Evolutionary conservation across 148 eudicot genomes (phyloP).

Genomic region (Diospyros kaki): DNA sequence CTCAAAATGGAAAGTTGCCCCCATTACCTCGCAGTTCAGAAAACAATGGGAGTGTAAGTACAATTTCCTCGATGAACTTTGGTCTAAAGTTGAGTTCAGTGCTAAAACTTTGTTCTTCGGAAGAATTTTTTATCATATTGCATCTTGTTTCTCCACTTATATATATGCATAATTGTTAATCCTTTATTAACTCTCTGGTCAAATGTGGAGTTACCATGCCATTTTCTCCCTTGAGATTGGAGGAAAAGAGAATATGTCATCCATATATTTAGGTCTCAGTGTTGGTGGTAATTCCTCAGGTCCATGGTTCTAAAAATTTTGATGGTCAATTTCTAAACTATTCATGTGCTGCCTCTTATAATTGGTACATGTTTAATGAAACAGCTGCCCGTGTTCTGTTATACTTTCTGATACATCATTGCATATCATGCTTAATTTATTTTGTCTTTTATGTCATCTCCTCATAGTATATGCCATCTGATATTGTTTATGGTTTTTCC

Average conservation of each 20-base stretch:
- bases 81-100: conserved; percentile 5
- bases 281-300: background rate
- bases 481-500: background rate
- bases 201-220: background rate
- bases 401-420: too few species aligned
- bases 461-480: too few species aligned
- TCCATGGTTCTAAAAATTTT: background rate
- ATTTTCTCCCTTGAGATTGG: conserved; percentile 1
- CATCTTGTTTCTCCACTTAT: background rate
- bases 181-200: background rate
- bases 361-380: background rate
- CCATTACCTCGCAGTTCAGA: conserved; percentile 52
- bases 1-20: conserved; percentile 59
- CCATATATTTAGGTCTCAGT: background rate
- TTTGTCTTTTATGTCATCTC: too few species aligned
- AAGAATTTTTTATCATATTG: background rate
- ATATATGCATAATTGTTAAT: background rate
- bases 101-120: background rate
- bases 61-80: conserved; percentile 4
- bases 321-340: background rate
- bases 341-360: background rate
- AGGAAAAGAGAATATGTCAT: background rate
- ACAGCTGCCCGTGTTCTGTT: too few species aligned
- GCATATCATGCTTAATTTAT: too few species aligned
- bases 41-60: conserved; percentile 71